These are phyloP conservation scores for Aspergillus texensis DNA, from an alignment of 2,329 filamentous ascomycete genomes.

Conservation along the genomic window DNA sequence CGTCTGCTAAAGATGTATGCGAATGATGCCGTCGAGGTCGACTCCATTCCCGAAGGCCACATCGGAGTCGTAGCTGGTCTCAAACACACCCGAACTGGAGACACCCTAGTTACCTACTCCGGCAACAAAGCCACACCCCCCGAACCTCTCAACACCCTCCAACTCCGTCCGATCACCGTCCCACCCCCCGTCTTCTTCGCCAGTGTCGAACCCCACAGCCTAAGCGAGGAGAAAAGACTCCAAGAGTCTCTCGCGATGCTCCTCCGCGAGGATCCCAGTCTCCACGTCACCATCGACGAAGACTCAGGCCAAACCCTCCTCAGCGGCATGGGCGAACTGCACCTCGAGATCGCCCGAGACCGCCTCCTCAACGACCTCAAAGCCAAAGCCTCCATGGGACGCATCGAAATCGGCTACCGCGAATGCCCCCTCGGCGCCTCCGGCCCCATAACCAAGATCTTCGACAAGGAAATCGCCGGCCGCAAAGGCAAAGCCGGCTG, in stretches of 20 bases:
- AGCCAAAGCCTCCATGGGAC: conserved; percentile 79
- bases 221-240: conserved; percentile 78
- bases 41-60: conserved; percentile 78
- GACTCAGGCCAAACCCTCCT: conserved; percentile 92
- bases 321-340: conserved; percentile 94
- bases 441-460: conserved; percentile 61
- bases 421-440: conserved; percentile 71
- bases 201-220: conserved; percentile 80
- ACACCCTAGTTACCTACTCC: conserved; percentile 79
- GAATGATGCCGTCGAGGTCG: conserved; percentile 80
- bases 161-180: conserved; percentile 84
- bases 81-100: conserved; percentile 88
- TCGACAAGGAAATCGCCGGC: conserved; percentile 79
- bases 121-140: conserved; percentile 67
- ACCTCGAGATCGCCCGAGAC: conserved; percentile 90
- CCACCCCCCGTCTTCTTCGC: conserved; percentile 96
- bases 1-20: conserved; percentile 88
- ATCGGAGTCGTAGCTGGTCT: conserved; percentile 92
- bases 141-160: conserved; percentile 70
- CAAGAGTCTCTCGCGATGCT: conserved; percentile 75
- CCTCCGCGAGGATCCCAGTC: conserved; percentile 87
- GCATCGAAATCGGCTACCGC: conserved; percentile 93
- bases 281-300: conserved; percentile 80
- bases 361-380: conserved; percentile 87
- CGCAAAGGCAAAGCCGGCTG: conserved; percentile 79